Conservation (phyloP, 495 filamentous ascomycete genomes). For the Entonaema liquescens region DNA sequence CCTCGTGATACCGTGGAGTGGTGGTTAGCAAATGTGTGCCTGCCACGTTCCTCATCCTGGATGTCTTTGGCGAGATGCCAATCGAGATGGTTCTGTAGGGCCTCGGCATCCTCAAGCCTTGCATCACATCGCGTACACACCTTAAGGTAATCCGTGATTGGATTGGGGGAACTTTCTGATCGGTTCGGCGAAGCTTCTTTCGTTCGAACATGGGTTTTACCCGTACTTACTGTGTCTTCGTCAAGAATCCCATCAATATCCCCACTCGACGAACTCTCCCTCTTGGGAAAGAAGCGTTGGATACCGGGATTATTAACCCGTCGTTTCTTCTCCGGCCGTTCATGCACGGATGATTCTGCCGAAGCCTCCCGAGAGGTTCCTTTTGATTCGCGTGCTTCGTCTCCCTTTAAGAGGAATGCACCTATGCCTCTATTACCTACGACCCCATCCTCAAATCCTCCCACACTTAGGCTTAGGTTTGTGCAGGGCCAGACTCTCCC, state of each 20-base stretch:
- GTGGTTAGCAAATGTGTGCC: slow-evolving; percentile 51
- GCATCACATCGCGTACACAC: slow-evolving; percentile 72
- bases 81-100: slow-evolving; percentile 82
- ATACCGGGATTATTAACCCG: slow-evolving; percentile 63
- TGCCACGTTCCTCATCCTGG: slow-evolving; percentile 67
- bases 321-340: slow-evolving; percentile 61
- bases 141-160: slow-evolving; percentile 56
- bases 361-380: slow-evolving; percentile 40
- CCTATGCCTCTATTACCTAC: slow-evolving; percentile 85
- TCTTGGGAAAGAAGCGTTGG: slow-evolving; percentile 65
- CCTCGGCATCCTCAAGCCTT: slow-evolving; percentile 59
- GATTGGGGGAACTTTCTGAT: slow-evolving; percentile 47
- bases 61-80: slow-evolving; percentile 96
- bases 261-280: slow-evolving; percentile 38
- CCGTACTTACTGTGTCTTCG: slow-evolving; percentile 39
- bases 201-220: slow-evolving; percentile 30
- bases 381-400: slow-evolving; percentile 67
- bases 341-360: slow-evolving; percentile 44
- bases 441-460: slow-evolving; percentile 89
- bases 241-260: slow-evolving; percentile 41
- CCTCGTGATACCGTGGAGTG: slow-evolving; percentile 44
- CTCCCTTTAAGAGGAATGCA: slow-evolving; percentile 81
- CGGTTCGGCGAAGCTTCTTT: slow-evolving; percentile 32
- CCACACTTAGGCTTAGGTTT: slow-evolving; percentile 83
- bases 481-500: slow-evolving; percentile 86